A percentile compares a stretch with the other conserved stretches of the same genome.
phyloP scores from a whole-genome alignment of 805 yeast genomes.

The Saccharomyces eubayanus region DNA sequence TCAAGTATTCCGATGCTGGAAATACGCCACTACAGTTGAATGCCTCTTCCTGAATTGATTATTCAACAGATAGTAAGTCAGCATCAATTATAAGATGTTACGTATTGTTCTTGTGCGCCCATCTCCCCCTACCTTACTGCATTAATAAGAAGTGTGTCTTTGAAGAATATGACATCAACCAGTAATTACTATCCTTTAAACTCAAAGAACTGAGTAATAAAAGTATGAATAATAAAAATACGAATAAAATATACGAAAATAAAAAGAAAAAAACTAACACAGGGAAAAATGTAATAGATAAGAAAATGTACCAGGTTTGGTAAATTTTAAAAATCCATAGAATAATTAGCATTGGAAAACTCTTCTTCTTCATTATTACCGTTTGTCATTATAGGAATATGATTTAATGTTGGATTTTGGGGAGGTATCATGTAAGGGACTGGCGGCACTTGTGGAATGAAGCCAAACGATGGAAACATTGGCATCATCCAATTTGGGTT shows the following conservation, averaged over 20 bases:
- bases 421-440: neutral
- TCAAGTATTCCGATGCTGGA: too few species aligned
- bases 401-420: neutral
- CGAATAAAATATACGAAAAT: neutral
- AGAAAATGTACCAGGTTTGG: neutral
- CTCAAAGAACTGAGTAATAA: neutral
- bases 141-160: too few species aligned
- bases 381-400: conserved; percentile 1
- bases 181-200: too few species aligned
- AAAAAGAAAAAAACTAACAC: neutral
- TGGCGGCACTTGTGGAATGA: neutral
- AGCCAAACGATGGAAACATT: neutral
- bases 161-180: too few species aligned
- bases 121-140: too few species aligned
- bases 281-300: neutral
- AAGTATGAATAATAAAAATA: neutral
- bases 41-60: too few species aligned
- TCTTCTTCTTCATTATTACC: neutral
- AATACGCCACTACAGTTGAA: too few species aligned
- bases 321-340: neutral
- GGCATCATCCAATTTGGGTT: neutral
- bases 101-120: too few species aligned
- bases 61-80: too few species aligned
- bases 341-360: neutral
- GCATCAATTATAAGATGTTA: too few species aligned